Percentiles rank a stretch among this genome's conserved stretches.
Evolutionary conservation across 352 stramenopile species (phyloP).

Genomic region (Peronosclerospora sorghi): DNA sequence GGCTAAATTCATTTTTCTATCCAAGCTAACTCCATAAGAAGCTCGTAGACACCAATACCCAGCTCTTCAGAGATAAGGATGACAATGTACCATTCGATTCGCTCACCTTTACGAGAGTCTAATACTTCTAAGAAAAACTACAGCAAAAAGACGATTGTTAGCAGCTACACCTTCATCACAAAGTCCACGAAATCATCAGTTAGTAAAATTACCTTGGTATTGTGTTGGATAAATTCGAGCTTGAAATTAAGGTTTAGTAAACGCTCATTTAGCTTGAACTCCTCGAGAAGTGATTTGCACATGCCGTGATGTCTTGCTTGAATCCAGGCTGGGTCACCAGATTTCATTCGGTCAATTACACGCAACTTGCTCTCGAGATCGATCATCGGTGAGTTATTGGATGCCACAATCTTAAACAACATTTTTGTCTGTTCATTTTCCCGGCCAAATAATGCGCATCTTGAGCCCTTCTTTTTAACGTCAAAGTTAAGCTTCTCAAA

Average conservation of each 20-base stretch:
- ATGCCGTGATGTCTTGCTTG: slow-evolving; percentile 91
- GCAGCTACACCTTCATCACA: background rate
- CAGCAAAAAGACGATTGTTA: slow-evolving; percentile 4
- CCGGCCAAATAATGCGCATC: slow-evolving; percentile 63
- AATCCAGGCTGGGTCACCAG: slow-evolving; percentile 90
- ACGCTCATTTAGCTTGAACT: slow-evolving; percentile 91
- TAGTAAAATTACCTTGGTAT: slow-evolving; percentile 83
- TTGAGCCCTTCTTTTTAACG: slow-evolving; percentile 68
- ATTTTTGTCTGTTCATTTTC: slow-evolving; percentile 71
- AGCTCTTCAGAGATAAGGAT: slow-evolving; percentile 93
- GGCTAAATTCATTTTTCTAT: background rate
- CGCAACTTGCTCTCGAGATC: slow-evolving; percentile 93
- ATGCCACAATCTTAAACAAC: slow-evolving; percentile 87
- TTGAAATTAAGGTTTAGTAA: slow-evolving; percentile 97
- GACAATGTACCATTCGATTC: slow-evolving; percentile 98
- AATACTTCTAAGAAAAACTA: slow-evolving; percentile 97
- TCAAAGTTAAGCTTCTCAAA: slow-evolving; percentile 91
- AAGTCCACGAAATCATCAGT: background rate
- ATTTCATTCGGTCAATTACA: slow-evolving; percentile 89
- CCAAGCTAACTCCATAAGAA: slow-evolving; percentile 64
- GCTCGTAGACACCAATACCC: slow-evolving; percentile 79
- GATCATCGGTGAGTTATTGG: slow-evolving; percentile 94
- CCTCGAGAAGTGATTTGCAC: slow-evolving; percentile 79
- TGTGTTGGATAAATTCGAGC: slow-evolving; percentile 94
- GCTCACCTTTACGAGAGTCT: slow-evolving; percentile 89